Percentiles rank a stretch among this genome's conserved stretches.
Conservation (phyloP, 441 rosid genomes). For the Viola pubescens region DNA sequence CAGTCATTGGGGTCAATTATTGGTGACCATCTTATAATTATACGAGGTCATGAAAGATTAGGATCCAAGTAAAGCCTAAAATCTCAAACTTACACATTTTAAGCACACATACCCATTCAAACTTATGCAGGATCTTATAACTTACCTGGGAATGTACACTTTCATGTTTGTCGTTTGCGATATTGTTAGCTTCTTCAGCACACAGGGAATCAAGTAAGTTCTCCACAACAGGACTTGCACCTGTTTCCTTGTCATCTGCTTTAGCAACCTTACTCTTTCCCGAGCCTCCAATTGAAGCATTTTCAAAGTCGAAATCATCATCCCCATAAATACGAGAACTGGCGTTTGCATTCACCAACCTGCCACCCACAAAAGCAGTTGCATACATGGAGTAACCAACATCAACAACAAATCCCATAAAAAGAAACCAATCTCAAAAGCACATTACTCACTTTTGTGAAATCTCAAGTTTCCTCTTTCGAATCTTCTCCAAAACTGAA, state of each 20-base stretch:
- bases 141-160: slow-evolving; percentile 6
- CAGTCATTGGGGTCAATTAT: too few relatives aligned
- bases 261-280: slow-evolving; percentile 19
- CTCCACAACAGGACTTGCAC: slow-evolving; percentile 18
- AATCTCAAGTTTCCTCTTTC: slow-evolving; percentile 71
- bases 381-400: neutral
- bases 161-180: slow-evolving; percentile 23
- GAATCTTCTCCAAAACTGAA: slow-evolving; percentile 75
- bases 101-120: neutral
- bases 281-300: slow-evolving; percentile 9
- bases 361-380: slow-evolving; percentile 15
- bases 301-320: slow-evolving; percentile 21
- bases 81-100: neutral
- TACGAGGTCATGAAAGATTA: neutral
- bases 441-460: slow-evolving; percentile 49
- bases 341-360: slow-evolving; percentile 28
- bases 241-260: slow-evolving; percentile 19
- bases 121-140: neutral
- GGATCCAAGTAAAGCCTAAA: neutral
- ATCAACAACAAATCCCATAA: neutral
- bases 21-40: too few relatives aligned
- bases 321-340: slow-evolving; percentile 18
- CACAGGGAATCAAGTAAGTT: slow-evolving; percentile 17
- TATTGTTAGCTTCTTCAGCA: slow-evolving; percentile 18
- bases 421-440: neutral